A percentile compares a stretch with the other conserved stretches of the same genome.
phyloP scores from a whole-genome alignment of 2,329 filamentous ascomycete species.

The Colletotrichum brevisporum region DNA sequence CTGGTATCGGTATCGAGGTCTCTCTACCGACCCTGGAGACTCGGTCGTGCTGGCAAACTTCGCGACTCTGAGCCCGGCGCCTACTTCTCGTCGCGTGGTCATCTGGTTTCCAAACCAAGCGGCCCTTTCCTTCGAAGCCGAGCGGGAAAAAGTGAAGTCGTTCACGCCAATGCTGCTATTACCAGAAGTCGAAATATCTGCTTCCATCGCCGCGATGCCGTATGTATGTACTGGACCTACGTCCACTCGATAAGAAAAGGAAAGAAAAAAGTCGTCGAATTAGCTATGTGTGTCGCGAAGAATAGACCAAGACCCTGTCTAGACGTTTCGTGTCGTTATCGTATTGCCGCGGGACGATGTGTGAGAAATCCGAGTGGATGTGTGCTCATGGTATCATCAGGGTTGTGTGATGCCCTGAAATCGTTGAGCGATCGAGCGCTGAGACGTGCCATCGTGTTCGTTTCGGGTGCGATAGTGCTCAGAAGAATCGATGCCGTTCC shows the following conservation, averaged over 20 bases:
- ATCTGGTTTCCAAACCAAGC: conserved; percentile 31
- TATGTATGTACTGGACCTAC: conserved; percentile 42
- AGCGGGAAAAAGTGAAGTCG: conserved; percentile 10
- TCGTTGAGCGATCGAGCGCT: not conserved
- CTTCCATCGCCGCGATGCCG: conserved; percentile 37
- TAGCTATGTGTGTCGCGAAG: conserved; percentile 40
- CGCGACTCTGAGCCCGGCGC: conserved; percentile 18
- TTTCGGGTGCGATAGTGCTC: conserved; percentile 12
- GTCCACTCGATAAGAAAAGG: conserved; percentile 31
- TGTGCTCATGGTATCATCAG: conserved; percentile 1
- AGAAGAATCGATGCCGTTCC: conserved; percentile 23
- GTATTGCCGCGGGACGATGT: conserved; percentile 31
- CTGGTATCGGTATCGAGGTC: conserved; percentile 4
- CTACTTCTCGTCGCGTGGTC: conserved; percentile 5
- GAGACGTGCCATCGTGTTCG: conserved; percentile 15
- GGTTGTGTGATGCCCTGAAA: not conserved
- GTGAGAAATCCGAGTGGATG: not conserved
- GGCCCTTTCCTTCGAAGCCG: conserved; percentile 11
- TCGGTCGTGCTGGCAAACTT: conserved; percentile 3
- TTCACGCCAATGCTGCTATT: conserved; percentile 41
- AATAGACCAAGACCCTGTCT: conserved; percentile 35
- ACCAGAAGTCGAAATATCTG: conserved; percentile 41
- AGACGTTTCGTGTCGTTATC: conserved; percentile 41
- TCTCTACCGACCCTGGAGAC: conserved; percentile 4
- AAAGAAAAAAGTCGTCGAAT: conserved; percentile 41